Evolutionary conservation across 1,139 yeast genomes (phyloP), one percentile per base, ranked within the genome.

Genomic region (Candida albicans): DNA sequence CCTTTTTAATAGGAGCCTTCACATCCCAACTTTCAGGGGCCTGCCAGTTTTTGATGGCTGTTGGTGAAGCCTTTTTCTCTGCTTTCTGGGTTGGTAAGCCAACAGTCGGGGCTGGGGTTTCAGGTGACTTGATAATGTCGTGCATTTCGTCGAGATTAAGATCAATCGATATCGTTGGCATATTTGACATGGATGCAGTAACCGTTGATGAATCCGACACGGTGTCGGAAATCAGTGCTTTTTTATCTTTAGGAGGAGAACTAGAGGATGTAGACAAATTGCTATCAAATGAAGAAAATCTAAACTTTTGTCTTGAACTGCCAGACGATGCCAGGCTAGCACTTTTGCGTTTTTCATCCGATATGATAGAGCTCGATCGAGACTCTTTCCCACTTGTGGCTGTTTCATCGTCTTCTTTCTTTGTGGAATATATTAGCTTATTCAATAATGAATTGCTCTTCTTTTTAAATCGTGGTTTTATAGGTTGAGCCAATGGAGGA

Each of bases 1-100:
- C 49, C 10, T 31, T 29, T 11, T 37, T 38, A 26, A 30, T 31
- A 8, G 42, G 44, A 3, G 47, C 65, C 50, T 79, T 82, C 8
- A 84, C 88, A 52, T 84, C 91, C 93, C 93, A 85, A 57, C 86
- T 80, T 56, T 85, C 91, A 0, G 93, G 93, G 1, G 93, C 87
- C 31, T 71, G 72, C 93, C 93, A 81, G 32, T 46, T 44, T 27
- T 52, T 48, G 10, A 40, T 32, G 9, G 13, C 15, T 22, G 37
- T 27, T n/a, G 37, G 24, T 10, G 36, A 18, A n/a, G 33, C 30
- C 24, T 18, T 39, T 6, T 26, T 9, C 8, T 12, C 14, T 7
- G 15, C 14, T 7, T 26, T 34, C 25, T 31, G 34, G 34, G 33
- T 37, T 42, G 49, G 58, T 33, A 18, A 4, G 5, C 22, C 22